phyloP scores from a whole-genome alignment of 768 basidiomycete species.

The Psilocybe subaeruginosa region DNA sequence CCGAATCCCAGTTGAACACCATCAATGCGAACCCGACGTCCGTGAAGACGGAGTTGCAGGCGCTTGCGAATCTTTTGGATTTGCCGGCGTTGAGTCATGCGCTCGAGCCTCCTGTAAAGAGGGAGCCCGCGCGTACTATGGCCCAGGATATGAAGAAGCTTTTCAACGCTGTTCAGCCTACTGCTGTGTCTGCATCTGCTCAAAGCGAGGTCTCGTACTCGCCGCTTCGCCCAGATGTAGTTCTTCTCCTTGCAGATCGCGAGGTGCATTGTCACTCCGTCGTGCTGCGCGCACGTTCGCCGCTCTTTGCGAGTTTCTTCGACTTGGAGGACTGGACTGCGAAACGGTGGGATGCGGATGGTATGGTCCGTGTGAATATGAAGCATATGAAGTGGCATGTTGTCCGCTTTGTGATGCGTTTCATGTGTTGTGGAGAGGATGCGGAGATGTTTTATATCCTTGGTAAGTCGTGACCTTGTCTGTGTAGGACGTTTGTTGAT shows the following conservation, averaged over 20 bases:
- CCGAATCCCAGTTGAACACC: constrained; percentile 41
- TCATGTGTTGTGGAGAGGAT: constrained; percentile 75
- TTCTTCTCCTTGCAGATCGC: constrained; percentile 70
- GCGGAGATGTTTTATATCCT: constrained; percentile 71
- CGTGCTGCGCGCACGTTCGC: constrained; percentile 80
- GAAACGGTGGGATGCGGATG: constrained; percentile 54
- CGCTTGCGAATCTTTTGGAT: constrained; percentile 58
- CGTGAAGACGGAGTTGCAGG: constrained; percentile 67
- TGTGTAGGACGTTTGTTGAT: background rate
- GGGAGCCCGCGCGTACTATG: constrained; percentile 50
- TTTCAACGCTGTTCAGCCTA: constrained; percentile 40
- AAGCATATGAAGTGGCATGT: constrained; percentile 71
- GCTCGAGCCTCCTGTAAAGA: constrained; percentile 66
- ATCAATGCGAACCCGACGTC: constrained; percentile 45
- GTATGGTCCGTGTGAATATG: constrained; percentile 67
- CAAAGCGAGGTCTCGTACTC: constrained; percentile 6
- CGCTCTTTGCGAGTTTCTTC: constrained; percentile 86
- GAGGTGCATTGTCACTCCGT: constrained; percentile 70
- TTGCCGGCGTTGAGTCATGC: constrained; percentile 57
- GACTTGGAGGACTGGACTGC: constrained; percentile 81
- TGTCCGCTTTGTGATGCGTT: constrained; percentile 76
- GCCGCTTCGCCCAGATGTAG: constrained; percentile 62
- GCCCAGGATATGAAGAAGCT: constrained; percentile 51
- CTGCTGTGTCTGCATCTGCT: background rate
- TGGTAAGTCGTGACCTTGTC: constrained; percentile 43